phyloP scores from a whole-genome alignment of 352 stramenopile species.

The Globisporangium uncinulatum region DNA sequence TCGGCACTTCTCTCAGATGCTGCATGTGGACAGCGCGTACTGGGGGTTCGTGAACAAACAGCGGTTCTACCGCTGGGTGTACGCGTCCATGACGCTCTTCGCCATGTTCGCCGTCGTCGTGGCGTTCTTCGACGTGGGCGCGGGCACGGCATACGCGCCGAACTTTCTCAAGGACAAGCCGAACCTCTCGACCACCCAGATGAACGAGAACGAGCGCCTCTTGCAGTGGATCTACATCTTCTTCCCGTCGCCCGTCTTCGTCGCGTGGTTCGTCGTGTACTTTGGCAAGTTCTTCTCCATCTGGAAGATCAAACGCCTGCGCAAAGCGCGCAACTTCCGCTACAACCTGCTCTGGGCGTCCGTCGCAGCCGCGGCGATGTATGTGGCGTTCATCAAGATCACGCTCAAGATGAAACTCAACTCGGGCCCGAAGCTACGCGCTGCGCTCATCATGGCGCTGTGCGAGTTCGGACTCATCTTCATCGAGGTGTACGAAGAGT shows the following conservation, averaged over 20 bases:
- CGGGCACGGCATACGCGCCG: slow-evolving; percentile 40
- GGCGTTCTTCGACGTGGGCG: slow-evolving; percentile 64
- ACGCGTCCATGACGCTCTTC: slow-evolving; percentile 69
- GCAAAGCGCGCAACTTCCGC: slow-evolving; percentile 75
- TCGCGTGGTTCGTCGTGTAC: slow-evolving; percentile 73
- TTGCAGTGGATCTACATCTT: slow-evolving; percentile 73
- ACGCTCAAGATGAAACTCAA: slow-evolving; percentile 60
- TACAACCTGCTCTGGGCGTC: slow-evolving; percentile 76
- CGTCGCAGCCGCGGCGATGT: slow-evolving; percentile 43
- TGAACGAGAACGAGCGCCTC: slow-evolving; percentile 71
- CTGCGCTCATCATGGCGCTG: slow-evolving; percentile 47
- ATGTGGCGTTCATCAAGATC: slow-evolving; percentile 43
- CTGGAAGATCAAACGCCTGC: slow-evolving; percentile 69
- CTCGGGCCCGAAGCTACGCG: slow-evolving; percentile 52
- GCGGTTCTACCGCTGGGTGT: slow-evolving; percentile 68
- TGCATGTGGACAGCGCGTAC: slow-evolving; percentile 69
- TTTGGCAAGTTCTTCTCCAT: slow-evolving; percentile 78
- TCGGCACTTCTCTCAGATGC: slow-evolving; percentile 57
- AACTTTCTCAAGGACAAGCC: slow-evolving; percentile 40
- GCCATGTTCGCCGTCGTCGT: slow-evolving; percentile 72
- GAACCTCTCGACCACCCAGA: slow-evolving; percentile 38
- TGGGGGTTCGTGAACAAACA: slow-evolving; percentile 73
- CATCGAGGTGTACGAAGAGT: slow-evolving; percentile 72
- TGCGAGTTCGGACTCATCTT: slow-evolving; percentile 64
- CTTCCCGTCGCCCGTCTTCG: slow-evolving; percentile 58